Percentiles rank a stretch among this genome's conserved stretches.
Conservation (phyloP, 306 rosid species). For the Nissolia schottii region DNA sequence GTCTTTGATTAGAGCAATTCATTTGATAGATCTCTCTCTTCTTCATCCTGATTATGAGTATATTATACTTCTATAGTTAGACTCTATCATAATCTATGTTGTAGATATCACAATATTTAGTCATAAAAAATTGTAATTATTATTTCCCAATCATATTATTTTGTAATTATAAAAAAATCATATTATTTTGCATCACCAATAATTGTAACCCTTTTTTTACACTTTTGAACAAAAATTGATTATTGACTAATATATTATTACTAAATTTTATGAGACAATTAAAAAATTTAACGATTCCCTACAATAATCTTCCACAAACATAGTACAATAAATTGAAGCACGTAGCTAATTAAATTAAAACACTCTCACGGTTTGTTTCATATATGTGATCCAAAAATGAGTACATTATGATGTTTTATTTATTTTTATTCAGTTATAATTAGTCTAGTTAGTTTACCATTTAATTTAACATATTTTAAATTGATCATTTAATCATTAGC, state of each 20-base stretch:
- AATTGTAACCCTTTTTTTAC: neutral
- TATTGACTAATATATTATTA: neutral
- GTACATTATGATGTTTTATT: too few species aligned
- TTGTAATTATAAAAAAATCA: too few species aligned
- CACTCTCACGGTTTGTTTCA: neutral
- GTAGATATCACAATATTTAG: neutral
- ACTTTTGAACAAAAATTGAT: neutral
- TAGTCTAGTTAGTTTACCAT: too few species aligned
- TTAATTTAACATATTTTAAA: too few species aligned
- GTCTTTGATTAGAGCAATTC: constrained; percentile 8
- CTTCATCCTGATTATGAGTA: neutral
- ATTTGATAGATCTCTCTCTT: neutral
- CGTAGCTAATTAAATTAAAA: neutral
- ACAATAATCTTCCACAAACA: too few species aligned
- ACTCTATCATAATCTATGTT: neutral
- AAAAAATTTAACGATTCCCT: too few species aligned
- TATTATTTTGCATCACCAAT: neutral
- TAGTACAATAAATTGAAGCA: too few species aligned
- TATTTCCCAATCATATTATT: constrained; percentile 13
- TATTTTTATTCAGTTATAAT: neutral
- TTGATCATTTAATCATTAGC: too few species aligned
- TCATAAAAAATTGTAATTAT: neutral
- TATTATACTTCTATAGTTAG: constrained; percentile 1
- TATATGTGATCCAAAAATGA: too few species aligned
- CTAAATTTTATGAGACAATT: too few species aligned